phyloP scores from a whole-genome alignment of 305 asterid genomes.

The Striga hermonthica region DNA sequence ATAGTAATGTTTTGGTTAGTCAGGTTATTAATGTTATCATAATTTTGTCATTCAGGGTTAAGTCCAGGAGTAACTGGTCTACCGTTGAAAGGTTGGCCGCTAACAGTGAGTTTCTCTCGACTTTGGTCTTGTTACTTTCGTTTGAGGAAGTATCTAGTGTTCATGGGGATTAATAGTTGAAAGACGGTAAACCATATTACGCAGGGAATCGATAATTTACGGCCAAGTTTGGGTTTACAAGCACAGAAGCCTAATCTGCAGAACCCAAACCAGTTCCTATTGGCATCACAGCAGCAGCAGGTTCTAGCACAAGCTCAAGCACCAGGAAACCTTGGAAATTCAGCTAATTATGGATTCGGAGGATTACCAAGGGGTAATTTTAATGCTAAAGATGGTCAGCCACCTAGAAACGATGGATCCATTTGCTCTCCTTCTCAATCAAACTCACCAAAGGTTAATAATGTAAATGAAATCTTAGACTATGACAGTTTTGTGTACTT shows the following conservation, averaged over 20 bases:
- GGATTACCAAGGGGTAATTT: constrained; percentile 82
- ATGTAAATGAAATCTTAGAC: constrained; percentile 20
- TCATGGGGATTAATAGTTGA: not conserved
- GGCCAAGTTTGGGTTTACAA: constrained; percentile 91
- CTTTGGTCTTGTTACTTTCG: constrained; percentile 27
- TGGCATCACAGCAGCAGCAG: constrained; percentile 95
- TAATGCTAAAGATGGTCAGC: constrained; percentile 80
- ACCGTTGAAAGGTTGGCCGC: constrained; percentile 99
- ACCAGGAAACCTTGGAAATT: constrained; percentile 80
- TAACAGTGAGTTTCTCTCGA: constrained; percentile 67
- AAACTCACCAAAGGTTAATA: constrained; percentile 83
- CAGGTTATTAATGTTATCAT: constrained; percentile 14
- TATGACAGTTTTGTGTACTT: not conserved
- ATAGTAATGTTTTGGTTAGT: not conserved
- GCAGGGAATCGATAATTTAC: constrained; percentile 90
- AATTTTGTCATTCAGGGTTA: constrained; percentile 53
- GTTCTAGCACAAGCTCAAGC: constrained; percentile 91
- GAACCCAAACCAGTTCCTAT: constrained; percentile 72
- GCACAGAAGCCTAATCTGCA: constrained; percentile 82
- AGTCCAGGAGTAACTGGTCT: constrained; percentile 85
- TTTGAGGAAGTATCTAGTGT: constrained; percentile 8
- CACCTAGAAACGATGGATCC: constrained; percentile 91
- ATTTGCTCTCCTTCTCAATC: constrained; percentile 91
- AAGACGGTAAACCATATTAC: constrained; percentile 15
- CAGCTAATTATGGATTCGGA: constrained; percentile 72